Evolutionary conservation across 805 yeast genomes (phyloP).

Genomic region (Yamadazyma insecticola): DNA sequence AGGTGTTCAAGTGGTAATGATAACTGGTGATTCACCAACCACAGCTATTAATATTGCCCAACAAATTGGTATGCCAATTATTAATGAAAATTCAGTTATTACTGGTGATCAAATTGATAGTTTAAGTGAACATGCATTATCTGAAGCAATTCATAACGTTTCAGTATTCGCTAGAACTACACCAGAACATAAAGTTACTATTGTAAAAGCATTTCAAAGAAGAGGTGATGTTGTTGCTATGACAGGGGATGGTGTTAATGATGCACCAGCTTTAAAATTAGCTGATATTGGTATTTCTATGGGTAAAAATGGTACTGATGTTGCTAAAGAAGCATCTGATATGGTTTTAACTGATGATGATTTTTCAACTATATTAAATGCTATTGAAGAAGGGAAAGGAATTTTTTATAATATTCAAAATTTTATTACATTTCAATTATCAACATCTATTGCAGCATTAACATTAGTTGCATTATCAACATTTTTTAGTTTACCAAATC

Average conservation of each 20-base stretch:
- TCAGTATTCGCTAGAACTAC: slow-evolving; percentile 93
- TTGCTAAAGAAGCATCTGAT: slow-evolving; percentile 97
- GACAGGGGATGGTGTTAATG: slow-evolving; percentile 99
- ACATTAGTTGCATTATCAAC: slow-evolving; percentile 86
- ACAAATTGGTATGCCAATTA: slow-evolving; percentile 84
- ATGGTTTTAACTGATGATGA: slow-evolving; percentile 97
- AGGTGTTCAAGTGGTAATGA: slow-evolving; percentile 97
- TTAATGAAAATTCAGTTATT: slow-evolving; percentile 63
- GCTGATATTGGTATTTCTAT: slow-evolving; percentile 96
- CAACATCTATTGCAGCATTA: slow-evolving; percentile 93
- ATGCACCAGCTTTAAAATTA: slow-evolving; percentile 95
- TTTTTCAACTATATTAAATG: slow-evolving; percentile 86
- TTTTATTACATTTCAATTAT: slow-evolving; percentile 90
- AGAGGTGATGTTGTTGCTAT: slow-evolving; percentile 95
- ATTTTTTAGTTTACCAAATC: slow-evolving; percentile 82
- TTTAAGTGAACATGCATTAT: slow-evolving; percentile 66
- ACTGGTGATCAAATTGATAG: slow-evolving; percentile 80
- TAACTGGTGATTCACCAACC: slow-evolving; percentile 89
- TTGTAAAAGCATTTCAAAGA: slow-evolving; percentile 83
- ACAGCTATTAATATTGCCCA: slow-evolving; percentile 83
- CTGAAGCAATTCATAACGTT: slow-evolving; percentile 74
- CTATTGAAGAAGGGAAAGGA: slow-evolving; percentile 97
- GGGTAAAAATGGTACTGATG: slow-evolving; percentile 95
- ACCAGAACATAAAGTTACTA: slow-evolving; percentile 88
- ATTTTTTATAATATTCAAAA: slow-evolving; percentile 93